A percentile compares a stretch with the other conserved stretches of the same genome.
Evolutionary conservation across 225 moss, liverwort and hornwort genomes (phyloP).

Genomic region (Climacium dendroides): DNA sequence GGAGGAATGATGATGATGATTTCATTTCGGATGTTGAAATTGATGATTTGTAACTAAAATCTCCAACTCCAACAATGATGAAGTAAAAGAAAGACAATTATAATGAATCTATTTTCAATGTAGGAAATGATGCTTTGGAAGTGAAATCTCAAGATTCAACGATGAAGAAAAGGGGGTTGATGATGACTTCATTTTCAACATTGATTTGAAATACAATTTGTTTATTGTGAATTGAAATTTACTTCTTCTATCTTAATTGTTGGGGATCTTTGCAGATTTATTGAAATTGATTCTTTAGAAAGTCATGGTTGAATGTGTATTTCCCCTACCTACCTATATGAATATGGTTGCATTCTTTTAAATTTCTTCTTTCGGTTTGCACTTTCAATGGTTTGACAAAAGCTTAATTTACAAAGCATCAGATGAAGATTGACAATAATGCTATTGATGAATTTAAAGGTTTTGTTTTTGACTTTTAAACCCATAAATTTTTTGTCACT

Average conservation of each 20-base stretch:
- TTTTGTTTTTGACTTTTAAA: not conserved
- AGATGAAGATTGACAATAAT: not conserved
- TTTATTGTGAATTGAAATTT: not conserved
- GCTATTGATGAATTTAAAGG: not conserved
- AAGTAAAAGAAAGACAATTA: rapidly evolving
- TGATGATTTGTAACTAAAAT: not conserved
- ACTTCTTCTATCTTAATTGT: not conserved
- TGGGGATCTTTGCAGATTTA: not conserved
- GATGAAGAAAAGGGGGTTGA: not conserved
- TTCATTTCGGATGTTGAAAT: not conserved
- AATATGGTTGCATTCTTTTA: not conserved
- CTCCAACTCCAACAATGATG: not conserved
- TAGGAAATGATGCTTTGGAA: not conserved
- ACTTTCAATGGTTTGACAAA: not conserved
- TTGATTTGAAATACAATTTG: not conserved
- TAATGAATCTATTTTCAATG: not conserved
- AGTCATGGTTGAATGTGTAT: not conserved
- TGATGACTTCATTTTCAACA: not conserved
- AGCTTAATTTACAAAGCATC: not conserved
- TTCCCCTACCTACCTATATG: not conserved
- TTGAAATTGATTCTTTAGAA: not conserved
- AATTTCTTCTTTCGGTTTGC: not conserved
- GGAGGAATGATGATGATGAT: too few relatives aligned
- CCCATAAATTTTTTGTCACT: not conserved
- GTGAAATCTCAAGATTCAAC: not conserved